Base-by-base conservation (phyloP, 495 filamentous ascomycete species). In the Delitschia confertaspora region DNA sequence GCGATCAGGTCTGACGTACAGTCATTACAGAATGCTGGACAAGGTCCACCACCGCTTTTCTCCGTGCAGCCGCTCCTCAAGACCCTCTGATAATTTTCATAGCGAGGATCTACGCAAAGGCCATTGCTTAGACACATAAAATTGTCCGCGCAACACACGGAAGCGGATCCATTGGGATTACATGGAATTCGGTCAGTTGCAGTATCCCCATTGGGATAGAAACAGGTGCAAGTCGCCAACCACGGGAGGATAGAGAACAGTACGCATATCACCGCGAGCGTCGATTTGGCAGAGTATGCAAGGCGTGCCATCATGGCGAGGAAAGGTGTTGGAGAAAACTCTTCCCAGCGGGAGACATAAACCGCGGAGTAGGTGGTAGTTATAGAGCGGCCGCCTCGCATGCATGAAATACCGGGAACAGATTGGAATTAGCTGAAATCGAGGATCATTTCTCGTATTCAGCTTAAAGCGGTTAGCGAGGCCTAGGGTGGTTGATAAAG, bases 31-130 rank as follows among this genome's bases (percentile, higher is more conserved):
- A 38, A 20, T 13, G 32, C 13, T 18, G 21, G 30, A 32, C 46
- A 49, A 5, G n/a, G 22, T 1, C 4, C 22, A 9, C 40, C 33
- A 39, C 47, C 44, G 9, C 16, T 23, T 27, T 43, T 25, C 26
- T 44, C 47, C 27, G 47, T 51, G 30, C 47, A 51, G 9, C 33
- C 47, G 8, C 47, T 41, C 23, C 47, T 38, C 20, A 39, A 17
- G 8, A 51, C 26, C 13, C 47, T 21, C 34, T 23, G 14, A 11
- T 9, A 45, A 30, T 51, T 44, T 3, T 32, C 19, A 23, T 51
- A 51, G 16, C 41, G 20, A 7, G 23, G 13, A 34, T 51, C 47
- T 4, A 10, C 25, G 26, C 47, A 51, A 25, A 51, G 34, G 6
- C 47, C 47, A 40, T 51, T 51, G 26, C 40, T 44, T 18, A 45